Evolutionary conservation across 75 land plant genomes (phyloP).

Genomic region (Isoetes taiwanensis): DNA sequence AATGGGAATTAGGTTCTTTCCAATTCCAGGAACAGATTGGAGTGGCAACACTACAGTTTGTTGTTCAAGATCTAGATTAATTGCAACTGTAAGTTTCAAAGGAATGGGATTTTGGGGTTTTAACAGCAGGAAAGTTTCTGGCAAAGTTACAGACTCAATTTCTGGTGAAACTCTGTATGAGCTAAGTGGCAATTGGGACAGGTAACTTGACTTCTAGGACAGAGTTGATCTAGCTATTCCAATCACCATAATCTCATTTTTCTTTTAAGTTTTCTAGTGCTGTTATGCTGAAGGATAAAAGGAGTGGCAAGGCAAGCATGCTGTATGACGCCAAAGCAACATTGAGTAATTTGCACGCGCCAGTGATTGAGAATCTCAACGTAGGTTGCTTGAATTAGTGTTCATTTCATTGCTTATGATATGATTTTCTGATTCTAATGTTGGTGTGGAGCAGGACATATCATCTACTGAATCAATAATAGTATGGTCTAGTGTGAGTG

Average conservation of each 20-base stretch:
- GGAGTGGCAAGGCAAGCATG: conserved; percentile 21
- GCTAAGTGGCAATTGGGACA: conserved; percentile 58
- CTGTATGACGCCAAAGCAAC: conserved; percentile 53
- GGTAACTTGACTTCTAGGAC: conserved; percentile 21
- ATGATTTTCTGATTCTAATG: not conserved
- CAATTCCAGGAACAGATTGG: conserved; percentile 51
- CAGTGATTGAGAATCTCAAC: conserved; percentile 37
- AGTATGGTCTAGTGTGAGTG: conserved; percentile 60
- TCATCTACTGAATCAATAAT: conserved; percentile 43
- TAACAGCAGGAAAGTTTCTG: conserved; percentile 34
- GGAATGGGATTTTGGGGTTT: conserved; percentile 34
- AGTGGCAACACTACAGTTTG: conserved; percentile 40
- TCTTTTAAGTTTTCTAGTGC: not conserved
- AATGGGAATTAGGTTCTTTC: conserved; percentile 43
- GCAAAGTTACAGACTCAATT: conserved; percentile 39
- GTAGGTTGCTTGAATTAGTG: conserved; percentile 16
- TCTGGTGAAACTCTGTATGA: conserved; percentile 25
- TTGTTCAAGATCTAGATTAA: conserved; percentile 57
- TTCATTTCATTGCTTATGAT: not conserved
- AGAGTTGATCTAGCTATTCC: not conserved
- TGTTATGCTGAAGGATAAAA: conserved; percentile 39
- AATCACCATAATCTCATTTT: not conserved
- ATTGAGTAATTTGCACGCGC: conserved; percentile 41
- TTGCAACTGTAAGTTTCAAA: conserved; percentile 43
- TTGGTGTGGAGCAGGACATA: conserved; percentile 27